Conservation (phyloP, 2,329 filamentous ascomycete species). For the Penicillium sp. region DNA sequence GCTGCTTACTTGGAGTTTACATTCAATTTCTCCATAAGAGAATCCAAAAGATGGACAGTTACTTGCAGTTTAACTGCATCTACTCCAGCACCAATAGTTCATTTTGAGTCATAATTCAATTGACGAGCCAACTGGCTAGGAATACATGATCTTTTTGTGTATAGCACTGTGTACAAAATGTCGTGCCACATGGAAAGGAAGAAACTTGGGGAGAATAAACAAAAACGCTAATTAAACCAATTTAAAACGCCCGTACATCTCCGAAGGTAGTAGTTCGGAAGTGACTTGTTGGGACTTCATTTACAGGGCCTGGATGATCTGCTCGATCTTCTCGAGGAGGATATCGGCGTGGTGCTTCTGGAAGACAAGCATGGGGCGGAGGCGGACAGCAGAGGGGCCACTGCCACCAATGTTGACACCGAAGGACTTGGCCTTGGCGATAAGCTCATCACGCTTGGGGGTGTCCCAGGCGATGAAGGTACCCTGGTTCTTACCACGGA, state of each 20-base stretch:
- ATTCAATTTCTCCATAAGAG: neutral
- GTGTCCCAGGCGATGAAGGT: constrained; percentile 93
- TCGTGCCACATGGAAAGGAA: constrained; percentile 10
- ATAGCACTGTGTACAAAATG: no score
- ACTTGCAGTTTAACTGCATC: neutral
- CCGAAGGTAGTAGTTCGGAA: constrained; percentile 8
- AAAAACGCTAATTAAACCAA: constrained; percentile 20
- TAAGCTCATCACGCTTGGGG: constrained; percentile 62
- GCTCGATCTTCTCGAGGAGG: constrained; percentile 72
- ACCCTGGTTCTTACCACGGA: constrained; percentile 81
- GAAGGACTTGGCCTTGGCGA: constrained; percentile 69
- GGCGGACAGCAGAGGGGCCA: constrained; percentile 68
- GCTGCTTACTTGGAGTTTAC: constrained; percentile 4
- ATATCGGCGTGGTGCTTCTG: constrained; percentile 64
- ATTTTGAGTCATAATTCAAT: constrained; percentile 12
- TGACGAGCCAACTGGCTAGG: constrained; percentile 16
- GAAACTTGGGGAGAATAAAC: constrained; percentile 8
- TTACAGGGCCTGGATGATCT: constrained; percentile 56
- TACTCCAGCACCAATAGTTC: constrained; percentile 1
- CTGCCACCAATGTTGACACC: constrained; percentile 86
- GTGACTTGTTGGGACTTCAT: constrained; percentile 3
- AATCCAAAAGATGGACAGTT: neutral
- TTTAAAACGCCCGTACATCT: constrained; percentile 16
- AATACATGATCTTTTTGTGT: constrained; percentile 18
- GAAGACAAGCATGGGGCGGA: constrained; percentile 89